phyloP scores from a whole-genome alignment of 805 yeast genomes.

The Suhomyces kilbournensis region DNA sequence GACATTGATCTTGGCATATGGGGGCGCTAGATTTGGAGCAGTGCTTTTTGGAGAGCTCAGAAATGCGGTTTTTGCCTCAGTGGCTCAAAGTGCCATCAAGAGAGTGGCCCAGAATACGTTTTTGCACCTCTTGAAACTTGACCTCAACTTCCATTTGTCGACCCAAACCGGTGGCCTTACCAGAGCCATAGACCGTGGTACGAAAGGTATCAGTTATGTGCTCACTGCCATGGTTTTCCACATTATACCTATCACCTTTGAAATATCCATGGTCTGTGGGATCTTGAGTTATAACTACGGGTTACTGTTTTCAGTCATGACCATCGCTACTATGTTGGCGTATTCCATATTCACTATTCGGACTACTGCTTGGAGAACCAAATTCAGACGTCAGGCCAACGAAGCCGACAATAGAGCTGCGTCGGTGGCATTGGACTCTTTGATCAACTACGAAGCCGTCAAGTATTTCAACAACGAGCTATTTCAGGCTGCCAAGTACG shows the following conservation, averaged over 20 bases:
- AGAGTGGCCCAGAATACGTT: conserved; percentile 87
- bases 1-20: conserved; percentile 75
- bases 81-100: conserved; percentile 91
- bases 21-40: conserved; percentile 91
- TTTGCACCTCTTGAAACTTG: conserved; percentile 76
- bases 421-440: conserved; percentile 86
- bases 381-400: conserved; percentile 82
- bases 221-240: conserved; percentile 97
- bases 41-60: conserved; percentile 91
- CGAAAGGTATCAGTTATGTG: conserved; percentile 93
- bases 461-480: conserved; percentile 90
- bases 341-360: conserved; percentile 83
- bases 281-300: conserved; percentile 93
- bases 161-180: conserved; percentile 96
- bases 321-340: conserved; percentile 82
- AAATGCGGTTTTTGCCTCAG: conserved; percentile 93
- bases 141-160: conserved; percentile 83
- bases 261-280: conserved; percentile 90
- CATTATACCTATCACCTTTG: conserved; percentile 87
- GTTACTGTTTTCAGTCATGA: conserved; percentile 80
- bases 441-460: conserved; percentile 92
- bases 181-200: conserved; percentile 95
- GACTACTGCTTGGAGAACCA: conserved; percentile 96
- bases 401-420: conserved; percentile 96
- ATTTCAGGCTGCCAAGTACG: conserved; percentile 77